A percentile compares a stretch with the other conserved stretches of the same genome.
Conservation (phyloP, 177 flowering plant species). For the Vitis hybrid region DNA sequence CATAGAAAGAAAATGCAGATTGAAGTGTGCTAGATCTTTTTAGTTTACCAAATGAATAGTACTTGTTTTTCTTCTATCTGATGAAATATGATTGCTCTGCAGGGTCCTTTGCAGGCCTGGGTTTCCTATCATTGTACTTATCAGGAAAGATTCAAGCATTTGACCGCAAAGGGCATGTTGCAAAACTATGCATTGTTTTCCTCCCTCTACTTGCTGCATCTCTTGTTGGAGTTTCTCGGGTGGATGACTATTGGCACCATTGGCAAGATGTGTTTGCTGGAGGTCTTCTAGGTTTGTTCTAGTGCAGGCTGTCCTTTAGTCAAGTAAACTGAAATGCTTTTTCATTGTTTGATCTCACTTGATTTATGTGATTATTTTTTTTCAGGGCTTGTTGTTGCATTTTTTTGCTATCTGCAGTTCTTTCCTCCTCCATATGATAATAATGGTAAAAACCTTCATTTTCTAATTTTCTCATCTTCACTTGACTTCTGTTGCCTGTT, state of each 20-base stretch:
- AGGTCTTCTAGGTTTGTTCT: slow-evolving; percentile 60
- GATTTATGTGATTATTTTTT: not conserved
- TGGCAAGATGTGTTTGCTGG: slow-evolving; percentile 94
- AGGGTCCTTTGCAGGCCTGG: slow-evolving; percentile 89
- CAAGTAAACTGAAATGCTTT: not conserved
- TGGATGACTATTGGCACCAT: slow-evolving; percentile 89
- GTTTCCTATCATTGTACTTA: slow-evolving; percentile 69
- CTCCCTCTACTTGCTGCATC: slow-evolving; percentile 70
- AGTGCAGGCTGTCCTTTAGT: not conserved
- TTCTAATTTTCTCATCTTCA: not conserved
- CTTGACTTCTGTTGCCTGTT: not conserved
- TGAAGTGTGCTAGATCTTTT: too few relatives aligned
- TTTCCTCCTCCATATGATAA: slow-evolving; percentile 62
- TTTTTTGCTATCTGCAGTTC: slow-evolving; percentile 68
- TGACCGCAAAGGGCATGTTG: slow-evolving; percentile 73
- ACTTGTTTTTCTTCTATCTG: not conserved
- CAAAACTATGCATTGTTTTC: slow-evolving; percentile 65
- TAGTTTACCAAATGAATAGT: too few relatives aligned
- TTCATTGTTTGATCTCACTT: not conserved
- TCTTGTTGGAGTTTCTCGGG: slow-evolving; percentile 74
- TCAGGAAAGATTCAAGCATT: slow-evolving; percentile 71
- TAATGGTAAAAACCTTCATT: slow-evolving; percentile 36
- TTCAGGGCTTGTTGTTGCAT: slow-evolving; percentile 56
- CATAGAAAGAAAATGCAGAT: too few relatives aligned
- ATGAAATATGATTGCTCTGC: slow-evolving; percentile 20